Percentiles rank a stretch among this genome's conserved stretches.
Evolutionary conservation across 345 rosid species (phyloP).

Genomic region (Hibiscus trionum): DNA sequence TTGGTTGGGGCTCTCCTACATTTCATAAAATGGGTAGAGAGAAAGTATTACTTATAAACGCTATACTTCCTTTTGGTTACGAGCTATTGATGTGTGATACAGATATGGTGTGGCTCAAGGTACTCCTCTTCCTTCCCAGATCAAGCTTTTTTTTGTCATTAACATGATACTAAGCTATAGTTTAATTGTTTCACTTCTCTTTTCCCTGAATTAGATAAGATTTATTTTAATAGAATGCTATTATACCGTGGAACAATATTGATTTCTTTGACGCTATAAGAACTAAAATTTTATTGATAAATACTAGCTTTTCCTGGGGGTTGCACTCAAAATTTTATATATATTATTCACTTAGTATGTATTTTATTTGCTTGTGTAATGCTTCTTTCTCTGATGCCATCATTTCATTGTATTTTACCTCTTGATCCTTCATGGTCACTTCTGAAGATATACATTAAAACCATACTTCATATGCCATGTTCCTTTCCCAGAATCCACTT

Average conservation of each 20-base stretch:
- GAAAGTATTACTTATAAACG: slow-evolving; percentile 79
- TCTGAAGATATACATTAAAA: slow-evolving; percentile 1
- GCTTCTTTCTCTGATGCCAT: background rate
- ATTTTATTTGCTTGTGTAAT: background rate
- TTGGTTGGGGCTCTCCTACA: slow-evolving; percentile 96
- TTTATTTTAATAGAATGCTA: background rate
- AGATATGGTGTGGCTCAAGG: slow-evolving; percentile 99
- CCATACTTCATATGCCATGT: slow-evolving; percentile 18
- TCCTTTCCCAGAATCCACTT: slow-evolving; percentile 66
- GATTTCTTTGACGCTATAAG: background rate
- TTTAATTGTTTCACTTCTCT: background rate
- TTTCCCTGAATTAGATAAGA: background rate
- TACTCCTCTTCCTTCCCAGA: slow-evolving; percentile 11
- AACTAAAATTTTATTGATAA: background rate
- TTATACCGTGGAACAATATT: background rate
- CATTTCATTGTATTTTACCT: background rate
- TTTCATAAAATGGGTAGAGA: slow-evolving; percentile 99
- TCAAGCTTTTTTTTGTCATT: background rate
- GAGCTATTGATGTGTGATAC: slow-evolving; percentile 97
- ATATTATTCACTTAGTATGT: background rate
- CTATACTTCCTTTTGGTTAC: slow-evolving; percentile 73
- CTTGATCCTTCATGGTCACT: slow-evolving; percentile 3
- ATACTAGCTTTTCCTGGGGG: background rate
- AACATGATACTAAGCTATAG: background rate
- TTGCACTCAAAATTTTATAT: background rate